phyloP scores from a whole-genome alignment of 2,329 filamentous ascomycete species.

The Chrysoporthe deuterocubensis region DNA sequence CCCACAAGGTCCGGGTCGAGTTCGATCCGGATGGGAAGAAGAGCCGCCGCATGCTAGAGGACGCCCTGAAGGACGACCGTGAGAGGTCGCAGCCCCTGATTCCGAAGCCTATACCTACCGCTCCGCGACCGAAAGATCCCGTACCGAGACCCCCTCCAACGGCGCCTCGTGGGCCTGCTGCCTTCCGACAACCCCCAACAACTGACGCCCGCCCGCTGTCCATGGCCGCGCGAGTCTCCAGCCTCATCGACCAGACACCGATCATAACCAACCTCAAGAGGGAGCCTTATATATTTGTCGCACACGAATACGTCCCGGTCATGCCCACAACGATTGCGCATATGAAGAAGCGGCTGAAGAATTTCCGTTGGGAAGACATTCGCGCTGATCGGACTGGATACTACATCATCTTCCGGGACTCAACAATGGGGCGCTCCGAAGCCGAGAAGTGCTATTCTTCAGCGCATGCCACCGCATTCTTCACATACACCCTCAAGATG shows the following conservation, averaged over 20 bases:
- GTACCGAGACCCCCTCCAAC: conserved; percentile 74
- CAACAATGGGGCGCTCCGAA: conserved; percentile 75
- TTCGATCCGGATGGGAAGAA: conserved; percentile 87
- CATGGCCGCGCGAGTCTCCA: conserved; percentile 24
- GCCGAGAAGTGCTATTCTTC: conserved; percentile 78
- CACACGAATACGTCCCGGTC: conserved; percentile 85
- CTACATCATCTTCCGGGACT: conserved; percentile 88
- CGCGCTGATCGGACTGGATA: conserved; percentile 86
- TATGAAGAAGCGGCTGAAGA: conserved; percentile 85
- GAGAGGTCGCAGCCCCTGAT: conserved; percentile 55
- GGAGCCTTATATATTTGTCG: conserved; percentile 88
- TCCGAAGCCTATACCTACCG: conserved; percentile 35
- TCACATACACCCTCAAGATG: conserved; percentile 93
- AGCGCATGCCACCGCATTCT: conserved; percentile 81
- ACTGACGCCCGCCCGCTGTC: conserved; percentile 29
- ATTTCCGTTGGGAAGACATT: conserved; percentile 80
- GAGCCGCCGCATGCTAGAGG: conserved; percentile 78
- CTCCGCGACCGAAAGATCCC: conserved; percentile 47
- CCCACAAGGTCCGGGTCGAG: conserved; percentile 77
- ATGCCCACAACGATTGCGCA: conserved; percentile 85
- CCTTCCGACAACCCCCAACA: conserved; percentile 43
- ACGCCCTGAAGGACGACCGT: conserved; percentile 70
- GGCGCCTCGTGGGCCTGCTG: conserved; percentile 84
- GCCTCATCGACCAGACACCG: conserved; percentile 29
- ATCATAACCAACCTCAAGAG: conserved; percentile 71